Evolutionary conservation across 257 asterid genomes (phyloP).

Genomic region (Dorcoceras hygrometricum): DNA sequence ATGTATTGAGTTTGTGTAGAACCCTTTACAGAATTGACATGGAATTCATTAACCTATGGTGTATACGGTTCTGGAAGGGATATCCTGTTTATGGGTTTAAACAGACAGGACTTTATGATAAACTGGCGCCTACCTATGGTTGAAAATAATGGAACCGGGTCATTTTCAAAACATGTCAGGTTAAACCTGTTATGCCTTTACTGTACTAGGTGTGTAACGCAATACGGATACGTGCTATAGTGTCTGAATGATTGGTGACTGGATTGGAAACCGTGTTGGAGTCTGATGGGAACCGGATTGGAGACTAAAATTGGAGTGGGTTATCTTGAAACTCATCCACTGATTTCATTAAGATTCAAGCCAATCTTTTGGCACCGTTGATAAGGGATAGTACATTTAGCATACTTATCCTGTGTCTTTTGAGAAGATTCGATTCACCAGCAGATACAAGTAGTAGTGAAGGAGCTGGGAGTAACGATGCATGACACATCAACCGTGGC

Average conservation of each 20-base stretch:
- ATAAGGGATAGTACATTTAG: constrained; percentile 59
- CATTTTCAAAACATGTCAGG: not conserved
- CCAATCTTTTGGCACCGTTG: constrained; percentile 31
- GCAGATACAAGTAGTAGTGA: constrained; percentile 64
- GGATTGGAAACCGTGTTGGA: too few species aligned
- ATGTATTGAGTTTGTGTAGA: too few species aligned
- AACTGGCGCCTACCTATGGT: not conserved
- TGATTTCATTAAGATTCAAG: not conserved
- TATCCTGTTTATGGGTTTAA: constrained; percentile 1
- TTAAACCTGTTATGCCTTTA: not conserved
- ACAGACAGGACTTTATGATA: too few species aligned
- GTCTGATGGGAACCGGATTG: not conserved
- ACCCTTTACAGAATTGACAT: too few species aligned
- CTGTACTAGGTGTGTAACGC: not conserved
- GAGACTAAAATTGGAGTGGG: not conserved
- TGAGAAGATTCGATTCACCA: constrained; percentile 52
- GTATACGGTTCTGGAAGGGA: not conserved
- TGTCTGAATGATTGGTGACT: not conserved
- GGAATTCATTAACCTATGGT: not conserved
- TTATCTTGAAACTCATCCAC: not conserved
- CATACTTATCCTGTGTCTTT: constrained; percentile 62
- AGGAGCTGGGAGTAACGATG: constrained; percentile 32
- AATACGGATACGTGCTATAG: not conserved
- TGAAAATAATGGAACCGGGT: not conserved
- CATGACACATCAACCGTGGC: constrained; percentile 21